Evolutionary conservation across 495 filamentous ascomycete genomes (phyloP).

Genomic region (Penicillium flavigenum): DNA sequence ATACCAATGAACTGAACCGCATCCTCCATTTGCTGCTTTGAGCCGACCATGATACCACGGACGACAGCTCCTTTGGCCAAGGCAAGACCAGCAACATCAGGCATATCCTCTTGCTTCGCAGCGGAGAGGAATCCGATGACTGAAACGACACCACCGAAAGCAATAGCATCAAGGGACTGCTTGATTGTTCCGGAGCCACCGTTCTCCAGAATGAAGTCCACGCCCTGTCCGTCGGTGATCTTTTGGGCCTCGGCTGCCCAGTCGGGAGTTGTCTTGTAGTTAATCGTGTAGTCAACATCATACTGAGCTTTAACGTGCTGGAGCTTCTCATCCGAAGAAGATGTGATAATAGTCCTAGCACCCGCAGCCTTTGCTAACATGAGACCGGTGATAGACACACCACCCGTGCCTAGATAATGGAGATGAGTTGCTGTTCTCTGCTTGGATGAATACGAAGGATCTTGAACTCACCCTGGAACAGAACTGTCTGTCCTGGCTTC

Average conservation of each 20-base stretch:
- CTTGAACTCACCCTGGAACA: no score
- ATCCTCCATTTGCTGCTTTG: conserved; percentile 51
- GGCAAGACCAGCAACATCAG: conserved; percentile 46
- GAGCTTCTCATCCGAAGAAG: not conserved
- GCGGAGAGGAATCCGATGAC: conserved; percentile 58
- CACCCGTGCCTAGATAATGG: no score
- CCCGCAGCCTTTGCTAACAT: no score
- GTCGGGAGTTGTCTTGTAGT: conserved; percentile 39
- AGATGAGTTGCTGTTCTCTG: no score
- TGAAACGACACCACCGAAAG: conserved; percentile 57
- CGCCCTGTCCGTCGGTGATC: conserved; percentile 55
- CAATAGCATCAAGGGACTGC: conserved; percentile 55
- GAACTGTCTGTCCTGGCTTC: no score
- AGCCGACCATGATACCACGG: conserved; percentile 56
- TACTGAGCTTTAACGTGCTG: not conserved
- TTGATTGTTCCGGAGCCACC: conserved; percentile 57
- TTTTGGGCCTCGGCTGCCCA: conserved; percentile 64
- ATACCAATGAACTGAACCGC: conserved; percentile 32
- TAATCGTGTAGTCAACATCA: not conserved
- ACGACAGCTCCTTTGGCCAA: conserved; percentile 47
- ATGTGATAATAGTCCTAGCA: not conserved
- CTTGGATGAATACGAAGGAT: no score
- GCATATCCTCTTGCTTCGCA: conserved; percentile 24
- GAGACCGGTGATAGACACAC: no score
- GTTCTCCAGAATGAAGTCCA: conserved; percentile 65